phyloP scores from a whole-genome alignment of 2,329 filamentous ascomycete species.

The Myriosclerotinia scirpicola region DNA sequence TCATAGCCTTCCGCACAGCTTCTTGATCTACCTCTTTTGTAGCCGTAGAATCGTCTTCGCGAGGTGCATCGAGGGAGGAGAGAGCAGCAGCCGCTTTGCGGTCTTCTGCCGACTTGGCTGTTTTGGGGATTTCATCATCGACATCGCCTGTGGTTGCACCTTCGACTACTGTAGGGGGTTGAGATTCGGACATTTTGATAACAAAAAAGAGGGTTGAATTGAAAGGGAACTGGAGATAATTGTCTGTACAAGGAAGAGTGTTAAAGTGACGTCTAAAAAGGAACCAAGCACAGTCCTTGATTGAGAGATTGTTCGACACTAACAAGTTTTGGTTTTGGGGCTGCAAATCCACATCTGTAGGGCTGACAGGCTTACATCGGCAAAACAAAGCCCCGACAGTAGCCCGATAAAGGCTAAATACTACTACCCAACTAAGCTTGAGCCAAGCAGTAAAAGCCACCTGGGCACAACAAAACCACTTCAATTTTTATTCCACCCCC shows the following conservation, averaged over 20 bases:
- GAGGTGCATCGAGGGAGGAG: constrained; percentile 61
- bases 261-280: neutral
- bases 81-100: constrained; percentile 75
- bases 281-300: constrained; percentile 18
- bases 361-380: constrained; percentile 12
- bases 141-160: constrained; percentile 59
- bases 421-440: neutral
- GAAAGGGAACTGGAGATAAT: neutral
- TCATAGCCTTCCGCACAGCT: constrained; percentile 71
- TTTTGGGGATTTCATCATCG: constrained; percentile 53
- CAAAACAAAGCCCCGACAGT: neutral
- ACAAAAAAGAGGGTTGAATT: neutral
- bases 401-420: neutral
- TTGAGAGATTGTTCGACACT: neutral
- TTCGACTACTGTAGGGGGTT: constrained; percentile 58
- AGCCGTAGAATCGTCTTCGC: constrained; percentile 48
- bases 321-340: constrained; percentile 6
- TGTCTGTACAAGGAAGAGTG: neutral
- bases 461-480: neutral
- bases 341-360: constrained; percentile 19
- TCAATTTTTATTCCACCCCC: neutral
- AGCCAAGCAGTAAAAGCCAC: neutral
- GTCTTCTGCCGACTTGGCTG: constrained; percentile 69
- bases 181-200: constrained; percentile 59
- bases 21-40: constrained; percentile 61